A percentile compares a stretch with the other conserved stretches of the same genome.
Conservation (phyloP, 345 rosid species). For the Turritis glabra region DNA sequence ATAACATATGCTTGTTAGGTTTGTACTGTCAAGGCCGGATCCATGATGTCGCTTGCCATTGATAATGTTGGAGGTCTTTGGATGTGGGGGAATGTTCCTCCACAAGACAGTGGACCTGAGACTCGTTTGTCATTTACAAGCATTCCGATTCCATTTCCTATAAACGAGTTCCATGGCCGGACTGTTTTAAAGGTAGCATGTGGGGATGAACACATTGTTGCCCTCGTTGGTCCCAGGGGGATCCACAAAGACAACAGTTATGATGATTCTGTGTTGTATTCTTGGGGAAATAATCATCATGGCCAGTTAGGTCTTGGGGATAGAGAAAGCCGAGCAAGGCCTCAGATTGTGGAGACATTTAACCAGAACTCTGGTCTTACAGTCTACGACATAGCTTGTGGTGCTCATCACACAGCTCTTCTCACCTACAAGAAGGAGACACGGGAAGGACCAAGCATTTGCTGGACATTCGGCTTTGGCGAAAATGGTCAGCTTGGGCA, state of each 20-base stretch:
- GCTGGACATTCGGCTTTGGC: slow-evolving; percentile 94
- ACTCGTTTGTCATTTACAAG: slow-evolving; percentile 51
- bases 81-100: slow-evolving; percentile 94
- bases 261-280: slow-evolving; percentile 56
- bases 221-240: slow-evolving; percentile 63
- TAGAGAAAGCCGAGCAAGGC: slow-evolving; percentile 53
- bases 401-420: slow-evolving; percentile 86
- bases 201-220: slow-evolving; percentile 84
- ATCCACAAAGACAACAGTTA: slow-evolving; percentile 38
- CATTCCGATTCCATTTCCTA: slow-evolving; percentile 55
- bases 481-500: slow-evolving; percentile 90
- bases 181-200: slow-evolving; percentile 89
- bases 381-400: slow-evolving; percentile 77
- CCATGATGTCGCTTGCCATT: slow-evolving; percentile 88
- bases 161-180: slow-evolving; percentile 65
- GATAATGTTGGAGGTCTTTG: slow-evolving; percentile 73
- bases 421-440: slow-evolving; percentile 58
- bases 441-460: slow-evolving; percentile 53
- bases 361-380: slow-evolving; percentile 52
- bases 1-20: slow-evolving; percentile 41
- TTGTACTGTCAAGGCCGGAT: slow-evolving; percentile 74
- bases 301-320: slow-evolving; percentile 93
- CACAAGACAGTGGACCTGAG: slow-evolving; percentile 38
- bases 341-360: slow-evolving; percentile 61
- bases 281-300: slow-evolving; percentile 77